A percentile compares a stretch with the other conserved stretches of the same genome.
Evolutionary conservation across 2,329 filamentous ascomycete species (phyloP).

Genomic region (Aureobasidium mangrovei): DNA sequence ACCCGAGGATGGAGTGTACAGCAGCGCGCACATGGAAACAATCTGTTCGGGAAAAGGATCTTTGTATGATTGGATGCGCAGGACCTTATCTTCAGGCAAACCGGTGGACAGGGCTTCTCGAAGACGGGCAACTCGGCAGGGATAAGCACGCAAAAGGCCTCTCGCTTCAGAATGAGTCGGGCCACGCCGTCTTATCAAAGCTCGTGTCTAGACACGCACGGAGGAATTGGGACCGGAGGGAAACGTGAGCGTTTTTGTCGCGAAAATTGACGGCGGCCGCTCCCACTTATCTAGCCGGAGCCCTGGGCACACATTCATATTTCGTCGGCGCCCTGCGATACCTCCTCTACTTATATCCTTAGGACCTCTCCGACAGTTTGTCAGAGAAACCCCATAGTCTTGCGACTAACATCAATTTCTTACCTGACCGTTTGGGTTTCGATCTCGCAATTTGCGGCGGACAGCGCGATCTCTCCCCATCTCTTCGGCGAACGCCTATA

Average conservation of each 20-base stretch:
- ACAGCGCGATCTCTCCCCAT: conserved; percentile 1
- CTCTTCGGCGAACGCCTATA: conserved; percentile 8
- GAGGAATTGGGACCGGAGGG: conserved; percentile 3
- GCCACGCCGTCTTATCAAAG: conserved; percentile 12
- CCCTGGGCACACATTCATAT: conserved; percentile 6
- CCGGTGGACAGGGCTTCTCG: background rate
- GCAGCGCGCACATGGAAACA: background rate
- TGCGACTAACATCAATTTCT: background rate
- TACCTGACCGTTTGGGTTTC: conserved; percentile 7
- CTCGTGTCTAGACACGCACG: conserved; percentile 13
- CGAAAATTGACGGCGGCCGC: conserved; percentile 3
- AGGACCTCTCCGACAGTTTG: conserved; percentile 13
- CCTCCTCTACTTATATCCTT: conserved; percentile 3
- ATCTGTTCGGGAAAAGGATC: background rate
- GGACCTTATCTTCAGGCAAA: conserved; percentile 5
- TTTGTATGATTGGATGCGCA: conserved; percentile 4
- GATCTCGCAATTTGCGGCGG: conserved; percentile 4
- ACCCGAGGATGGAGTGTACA: background rate
- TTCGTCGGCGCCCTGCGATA: conserved; percentile 11
- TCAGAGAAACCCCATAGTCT: conserved; percentile 7
- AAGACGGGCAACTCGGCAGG: background rate
- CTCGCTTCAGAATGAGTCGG: conserved; percentile 9
- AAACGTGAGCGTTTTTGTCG: conserved; percentile 14
- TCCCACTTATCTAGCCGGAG: conserved; percentile 11
- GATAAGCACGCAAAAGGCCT: conserved; percentile 7